Evolutionary conservation across 257 asterid species (phyloP), one percentile per base, ranked within the genome.

Genomic region (Solanum etuberosum): DNA sequence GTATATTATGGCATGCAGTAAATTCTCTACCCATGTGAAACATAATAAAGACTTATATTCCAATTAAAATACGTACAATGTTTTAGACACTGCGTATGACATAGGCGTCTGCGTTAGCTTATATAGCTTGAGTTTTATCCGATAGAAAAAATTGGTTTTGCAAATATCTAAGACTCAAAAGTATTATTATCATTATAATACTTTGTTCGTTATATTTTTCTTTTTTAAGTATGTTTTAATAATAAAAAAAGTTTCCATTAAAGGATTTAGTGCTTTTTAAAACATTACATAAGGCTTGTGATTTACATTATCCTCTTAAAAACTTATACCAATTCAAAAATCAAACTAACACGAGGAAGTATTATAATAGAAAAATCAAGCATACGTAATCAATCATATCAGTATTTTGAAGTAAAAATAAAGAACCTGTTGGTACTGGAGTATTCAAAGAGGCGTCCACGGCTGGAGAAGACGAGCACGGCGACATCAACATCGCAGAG

Each of bases 401-500:
- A 70, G n/a, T 70, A 68, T 68, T 15, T 29, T 14, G 76, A 70
- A 31, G 40, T 48, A 16, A 13, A 65, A 65, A 65, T 25, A 25
- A 72, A 61, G 87, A 13, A 93, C 97, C 96, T 94, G 89, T 90
- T 87, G 7, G 93, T 80, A 89, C 93, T 92, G 78, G 91, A 87
- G 89, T 90, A 92, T 9, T 88, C 90, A 88, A 89, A 91, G 31
- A 85, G 89, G 89, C 90, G 93, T 35, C 94, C 96, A n/a, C 93
- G 87, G 73, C 89, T 57, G 86, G 96, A 93, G 93, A 90, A 88
- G 89, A 93, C 68, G 85, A 92, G 37, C 48, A 67, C 93, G 4
- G 89, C 93, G 43, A 92, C 90, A 31, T 92, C 94, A 3, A 92
- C 95, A 63, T 93, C 96, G 89, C 95, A 92, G 51, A 93, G 90